These are phyloP conservation scores for Exophiala alcalophila DNA, from an alignment of 2,329 filamentous ascomycete genomes.

Conservation along the genomic window DNA sequence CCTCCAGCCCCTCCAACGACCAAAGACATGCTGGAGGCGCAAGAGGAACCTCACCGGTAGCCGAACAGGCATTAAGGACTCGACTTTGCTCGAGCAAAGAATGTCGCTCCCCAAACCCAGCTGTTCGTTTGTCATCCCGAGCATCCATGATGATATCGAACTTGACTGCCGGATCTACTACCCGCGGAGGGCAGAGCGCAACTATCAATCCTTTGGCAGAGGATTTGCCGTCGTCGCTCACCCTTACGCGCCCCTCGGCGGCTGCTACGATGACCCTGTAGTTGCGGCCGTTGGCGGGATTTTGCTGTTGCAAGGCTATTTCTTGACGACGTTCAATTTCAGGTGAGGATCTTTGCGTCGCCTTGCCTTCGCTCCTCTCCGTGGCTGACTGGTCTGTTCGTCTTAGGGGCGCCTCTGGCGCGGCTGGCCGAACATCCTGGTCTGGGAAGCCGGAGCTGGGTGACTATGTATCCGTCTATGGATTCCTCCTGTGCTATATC, in stretches of 20 bases:
- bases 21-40: not conserved
- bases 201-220: conserved; percentile 31
- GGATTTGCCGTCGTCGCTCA: conserved; percentile 71
- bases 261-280: conserved; percentile 76
- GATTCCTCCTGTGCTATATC: conserved; percentile 59
- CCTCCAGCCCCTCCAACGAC: not conserved
- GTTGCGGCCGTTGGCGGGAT: conserved; percentile 64
- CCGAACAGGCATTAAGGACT: too few relatives aligned
- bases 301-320: conserved; percentile 66
- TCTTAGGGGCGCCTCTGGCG: conserved; percentile 69
- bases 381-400: conserved; percentile 19
- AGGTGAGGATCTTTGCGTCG: conserved; percentile 52
- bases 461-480: conserved; percentile 81
- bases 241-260: conserved; percentile 85
- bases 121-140: conserved; percentile 73
- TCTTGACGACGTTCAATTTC: conserved; percentile 91
- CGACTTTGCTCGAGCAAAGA: too few relatives aligned
- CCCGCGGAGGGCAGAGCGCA: conserved; percentile 43
- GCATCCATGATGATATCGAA: conserved; percentile 70
- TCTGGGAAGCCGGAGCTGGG: conserved; percentile 73
- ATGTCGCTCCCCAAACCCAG: conserved; percentile 38
- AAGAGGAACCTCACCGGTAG: too few relatives aligned
- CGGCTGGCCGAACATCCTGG: conserved; percentile 81
- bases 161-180: conserved; percentile 85
- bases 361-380: not conserved